Base-by-base conservation (phyloP, 768 basidiomycete species). In the Amyloporia xantha region DNA sequence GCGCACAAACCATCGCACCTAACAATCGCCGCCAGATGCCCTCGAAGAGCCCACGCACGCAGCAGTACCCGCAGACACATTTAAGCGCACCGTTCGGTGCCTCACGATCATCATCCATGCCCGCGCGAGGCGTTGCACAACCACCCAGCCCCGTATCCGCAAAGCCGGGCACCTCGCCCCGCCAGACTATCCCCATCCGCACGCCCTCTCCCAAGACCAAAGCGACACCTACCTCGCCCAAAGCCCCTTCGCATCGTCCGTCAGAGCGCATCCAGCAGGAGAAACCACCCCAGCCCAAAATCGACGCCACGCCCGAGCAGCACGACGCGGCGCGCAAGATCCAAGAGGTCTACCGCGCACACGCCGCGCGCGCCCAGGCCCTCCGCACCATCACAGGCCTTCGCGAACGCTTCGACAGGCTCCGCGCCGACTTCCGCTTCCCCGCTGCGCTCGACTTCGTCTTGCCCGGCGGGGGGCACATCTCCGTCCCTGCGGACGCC, bases 371-470 rank as follows among this genome's bases (percentile, higher is more conserved):
- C 23, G 47, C 48, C 40, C n/a, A 41, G 0, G 67, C 81, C 1
- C 65, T 77, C 41, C 54, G 54, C 20, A 48, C 68, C 20, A 71
- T 83, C 57, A 53, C 66, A 33, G 41, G 62, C 20, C 59, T 81
- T 47, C 58, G 69, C 28, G 45, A 62, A 5, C 61, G 74, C 58
- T 83, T 83, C 62, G 60, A 73, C 11, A 44, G 60, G 9, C 60
- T 77, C 28, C 71, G 71, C 51, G 49, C 59, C 5, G 51, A 55
- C 19, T 83, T 83, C 64, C 52, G 61, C 17, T 68, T 70, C 44
- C 77, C 79, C 11, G 45, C 62, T 24, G 59, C 58, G 12, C 66
- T 81, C 54, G 79, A 81, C 58, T 82, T 78, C 61, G 57, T 59
- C 27, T 24, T 23, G 28, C 23, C 47, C 4, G 23, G 47, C 12